Conservation (phyloP, 2,329 filamentous ascomycete genomes). For the Hypoxylon sp. region DNA sequence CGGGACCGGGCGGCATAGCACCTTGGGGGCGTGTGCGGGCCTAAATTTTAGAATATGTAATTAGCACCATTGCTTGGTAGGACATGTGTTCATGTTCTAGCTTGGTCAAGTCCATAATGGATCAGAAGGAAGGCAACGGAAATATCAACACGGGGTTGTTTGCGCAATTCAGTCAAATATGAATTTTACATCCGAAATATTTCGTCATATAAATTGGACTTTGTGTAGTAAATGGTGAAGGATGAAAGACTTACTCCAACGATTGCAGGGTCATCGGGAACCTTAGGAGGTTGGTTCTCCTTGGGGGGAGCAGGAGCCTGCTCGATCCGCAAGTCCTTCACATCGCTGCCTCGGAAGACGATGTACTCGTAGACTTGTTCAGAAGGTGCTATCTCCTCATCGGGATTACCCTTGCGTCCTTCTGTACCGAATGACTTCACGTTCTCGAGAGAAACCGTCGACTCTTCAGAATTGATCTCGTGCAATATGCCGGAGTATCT, state of each 20-base stretch:
- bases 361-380: conserved; percentile 98
- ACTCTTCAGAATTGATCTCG: conserved; percentile 97
- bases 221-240: conserved; percentile 15
- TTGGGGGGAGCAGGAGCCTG: conserved; percentile 80
- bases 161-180: conserved; percentile 91
- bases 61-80: conserved; percentile 45
- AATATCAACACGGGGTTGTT: conserved; percentile 91
- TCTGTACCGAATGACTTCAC: conserved; percentile 95
- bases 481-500: conserved; percentile 97
- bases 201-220: conserved; percentile 79
- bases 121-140: conserved; percentile 99
- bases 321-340: conserved; percentile 96
- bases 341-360: conserved; percentile 97
- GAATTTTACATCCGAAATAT: conserved; percentile 96
- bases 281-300: conserved; percentile 79
- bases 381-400: conserved; percentile 85
- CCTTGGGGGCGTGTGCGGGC: conserved; percentile 56
- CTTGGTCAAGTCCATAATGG: conserved; percentile 48
- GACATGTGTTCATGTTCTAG: conserved; percentile 13
- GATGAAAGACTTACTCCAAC: conserved; percentile 85
- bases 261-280: conserved; percentile 96
- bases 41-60: conserved; percentile 47
- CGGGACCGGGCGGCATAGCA: conserved; percentile 49
- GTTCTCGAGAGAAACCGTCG: conserved; percentile 96
- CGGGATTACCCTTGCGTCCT: conserved; percentile 81